Percentiles rank a stretch among this genome's conserved stretches.
Conservation (phyloP, 208 protist species). For the Trypanosoma platydactyli region DNA sequence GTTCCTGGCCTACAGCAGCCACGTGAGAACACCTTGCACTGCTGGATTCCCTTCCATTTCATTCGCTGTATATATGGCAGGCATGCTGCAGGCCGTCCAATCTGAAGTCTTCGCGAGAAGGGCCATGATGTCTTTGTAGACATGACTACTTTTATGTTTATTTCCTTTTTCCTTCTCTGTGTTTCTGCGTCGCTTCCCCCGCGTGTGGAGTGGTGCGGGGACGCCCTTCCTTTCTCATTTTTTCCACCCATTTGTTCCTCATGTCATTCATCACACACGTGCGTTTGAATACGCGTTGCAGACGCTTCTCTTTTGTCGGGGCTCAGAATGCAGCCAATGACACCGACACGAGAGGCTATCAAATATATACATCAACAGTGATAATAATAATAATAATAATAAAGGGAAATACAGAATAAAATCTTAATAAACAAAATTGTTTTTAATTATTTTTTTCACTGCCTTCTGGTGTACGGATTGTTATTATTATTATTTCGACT, state of each 20-base stretch:
- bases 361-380: too few relatives aligned
- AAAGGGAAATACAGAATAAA: too few relatives aligned
- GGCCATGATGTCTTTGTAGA: conserved; percentile 16
- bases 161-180: too few relatives aligned
- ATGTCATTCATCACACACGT: neutral
- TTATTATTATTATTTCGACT: conserved; percentile 16
- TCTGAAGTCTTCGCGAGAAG: conserved; percentile 7
- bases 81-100: conserved; percentile 7
- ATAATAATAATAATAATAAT: too few relatives aligned
- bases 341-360: too few relatives aligned
- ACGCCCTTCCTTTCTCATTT: conserved; percentile 14
- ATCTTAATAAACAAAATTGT: too few relatives aligned
- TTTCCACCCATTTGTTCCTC: conserved; percentile 25
- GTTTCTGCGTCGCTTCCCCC: too few relatives aligned
- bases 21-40: neutral
- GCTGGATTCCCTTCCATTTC: conserved; percentile 6
- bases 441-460: too few relatives aligned
- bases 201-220: neutral
- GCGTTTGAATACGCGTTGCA: neutral
- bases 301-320: too few relatives aligned
- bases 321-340: too few relatives aligned
- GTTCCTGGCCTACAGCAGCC: conserved; percentile 76
- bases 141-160: too few relatives aligned
- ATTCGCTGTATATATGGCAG: conserved; percentile 22
- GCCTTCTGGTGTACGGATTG: too few relatives aligned